These are phyloP conservation scores for Tulasnella sp. DNA, from an alignment of 768 basidiomycete species.

Conservation along the genomic window DNA sequence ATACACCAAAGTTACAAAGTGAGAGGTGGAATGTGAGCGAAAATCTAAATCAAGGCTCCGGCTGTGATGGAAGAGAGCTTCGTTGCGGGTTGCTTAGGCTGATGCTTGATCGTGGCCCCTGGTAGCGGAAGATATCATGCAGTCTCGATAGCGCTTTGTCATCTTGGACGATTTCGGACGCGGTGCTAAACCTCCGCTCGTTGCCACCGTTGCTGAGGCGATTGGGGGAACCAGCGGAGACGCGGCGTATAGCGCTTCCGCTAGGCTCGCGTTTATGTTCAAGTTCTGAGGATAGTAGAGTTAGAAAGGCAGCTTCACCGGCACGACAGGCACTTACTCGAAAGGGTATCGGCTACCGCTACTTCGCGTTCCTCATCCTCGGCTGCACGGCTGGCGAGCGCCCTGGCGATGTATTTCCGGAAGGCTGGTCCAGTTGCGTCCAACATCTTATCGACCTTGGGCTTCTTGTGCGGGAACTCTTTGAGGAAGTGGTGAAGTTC, in stretches of 20 bases:
- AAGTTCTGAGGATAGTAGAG: slow-evolving; percentile 12
- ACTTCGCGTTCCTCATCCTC: slow-evolving; percentile 59
- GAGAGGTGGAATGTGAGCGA: not conserved
- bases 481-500: slow-evolving; percentile 92
- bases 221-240: not conserved
- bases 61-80: slow-evolving; percentile 4
- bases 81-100: slow-evolving; percentile 6
- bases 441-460: slow-evolving; percentile 79
- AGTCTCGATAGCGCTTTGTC: slow-evolving; percentile 69
- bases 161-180: slow-evolving; percentile 35
- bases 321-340: slow-evolving; percentile 51
- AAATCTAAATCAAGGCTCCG: not conserved
- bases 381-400: slow-evolving; percentile 79
- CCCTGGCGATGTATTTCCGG: slow-evolving; percentile 85
- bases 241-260: slow-evolving; percentile 1
- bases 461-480: slow-evolving; percentile 77
- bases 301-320: not conserved
- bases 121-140: slow-evolving; percentile 80
- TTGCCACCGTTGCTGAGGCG: slow-evolving; percentile 5
- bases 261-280: slow-evolving; percentile 19
- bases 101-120: slow-evolving; percentile 27
- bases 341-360: slow-evolving; percentile 77
- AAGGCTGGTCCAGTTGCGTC: slow-evolving; percentile 87
- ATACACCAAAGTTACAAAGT: slow-evolving; percentile 1
- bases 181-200: slow-evolving; percentile 23